Evolutionary conservation across 2,329 filamentous ascomycete species (phyloP), one percentile per base, ranked within the genome.

Genomic region (Arthrobotrys conoides): DNA sequence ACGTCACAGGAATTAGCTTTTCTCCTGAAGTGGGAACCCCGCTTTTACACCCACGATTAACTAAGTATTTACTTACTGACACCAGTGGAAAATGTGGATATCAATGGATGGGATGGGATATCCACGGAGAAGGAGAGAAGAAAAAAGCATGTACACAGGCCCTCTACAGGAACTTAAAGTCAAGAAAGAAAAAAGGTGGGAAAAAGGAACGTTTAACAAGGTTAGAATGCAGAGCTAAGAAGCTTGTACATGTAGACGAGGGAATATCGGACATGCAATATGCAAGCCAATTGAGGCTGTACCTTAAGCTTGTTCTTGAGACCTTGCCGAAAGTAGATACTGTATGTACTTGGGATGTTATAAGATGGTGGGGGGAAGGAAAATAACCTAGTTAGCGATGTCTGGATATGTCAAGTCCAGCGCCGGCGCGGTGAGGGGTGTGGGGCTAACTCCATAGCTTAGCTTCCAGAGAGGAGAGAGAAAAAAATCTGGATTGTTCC

Each of bases 201-300:
- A 59, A 61, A 61, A 61, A 61, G 55, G 36, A 61, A 61, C 20
- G 36, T 61, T 41, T 22, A 44, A n/a, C 55, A 57, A 36, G 53
- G 53, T 61, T 61, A 20, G 16, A 30, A 59, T 63, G 57, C 57
- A 18, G 46, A 46, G 57, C 53, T 59, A 64, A 46, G 59, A 46
- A 61, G 53, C 30, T 71, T 46, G 41, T 63, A 53, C 24, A n/a
- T 16, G 66, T 38, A 36, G 38, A 44, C 48, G 70, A 51, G 63
- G 53, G 59, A 48, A 41, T 61, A 51, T 24, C 53, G 49, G 49
- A 24, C 22, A 44, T 59, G 70, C 27, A 73, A 44, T 46, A 76
- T 77, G 73, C 73, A 71, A 67, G 73, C 68, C 75, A 71, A 72
- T 78, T 78, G 75, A 72, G 75, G 75, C 75, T 78, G 75, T 78